A percentile compares a stretch with the other conserved stretches of the same genome.
phyloP scores from a whole-genome alignment of 805 yeast genomes.

The Wickerhamiella domercqiae region DNA sequence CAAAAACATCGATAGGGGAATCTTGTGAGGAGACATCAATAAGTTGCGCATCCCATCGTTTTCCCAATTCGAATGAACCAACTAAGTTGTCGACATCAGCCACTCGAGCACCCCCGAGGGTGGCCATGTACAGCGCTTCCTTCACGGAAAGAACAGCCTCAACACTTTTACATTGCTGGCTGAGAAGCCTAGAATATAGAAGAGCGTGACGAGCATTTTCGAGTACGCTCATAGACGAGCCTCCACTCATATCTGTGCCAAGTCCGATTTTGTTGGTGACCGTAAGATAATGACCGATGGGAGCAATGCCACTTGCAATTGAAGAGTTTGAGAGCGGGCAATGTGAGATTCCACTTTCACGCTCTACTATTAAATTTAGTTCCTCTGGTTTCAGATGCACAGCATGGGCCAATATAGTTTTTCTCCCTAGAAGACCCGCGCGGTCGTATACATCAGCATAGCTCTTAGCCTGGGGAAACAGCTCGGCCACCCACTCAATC shows the following conservation, averaged over 20 bases:
- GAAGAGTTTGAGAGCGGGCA: conserved; percentile 89
- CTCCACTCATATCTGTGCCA: conserved; percentile 72
- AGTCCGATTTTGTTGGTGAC: conserved; percentile 60
- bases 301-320: conserved; percentile 80
- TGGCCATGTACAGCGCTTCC: conserved; percentile 69
- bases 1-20: conserved; percentile 60
- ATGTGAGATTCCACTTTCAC: conserved; percentile 65
- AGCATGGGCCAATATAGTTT: conserved; percentile 81
- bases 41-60: conserved; percentile 70
- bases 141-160: conserved; percentile 39
- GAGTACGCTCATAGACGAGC: conserved; percentile 50
- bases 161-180: conserved; percentile 37
- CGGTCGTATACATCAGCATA: conserved; percentile 69
- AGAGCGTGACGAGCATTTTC: conserved; percentile 55
- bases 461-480: conserved; percentile 54
- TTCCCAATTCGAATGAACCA: conserved; percentile 66
- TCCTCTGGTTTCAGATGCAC: conserved; percentile 60
- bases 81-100: conserved; percentile 39
- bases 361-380: conserved; percentile 36
- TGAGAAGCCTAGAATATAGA: conserved; percentile 53
- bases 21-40: conserved; percentile 41
- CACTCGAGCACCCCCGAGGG: conserved; percentile 80
- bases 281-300: conserved; percentile 52
- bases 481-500: conserved; percentile 50
- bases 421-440: conserved; percentile 40